Percentiles rank a stretch among this genome's conserved stretches.
Conservation (phyloP, 345 rosid species). For the Cardamine resedifolia region DNA sequence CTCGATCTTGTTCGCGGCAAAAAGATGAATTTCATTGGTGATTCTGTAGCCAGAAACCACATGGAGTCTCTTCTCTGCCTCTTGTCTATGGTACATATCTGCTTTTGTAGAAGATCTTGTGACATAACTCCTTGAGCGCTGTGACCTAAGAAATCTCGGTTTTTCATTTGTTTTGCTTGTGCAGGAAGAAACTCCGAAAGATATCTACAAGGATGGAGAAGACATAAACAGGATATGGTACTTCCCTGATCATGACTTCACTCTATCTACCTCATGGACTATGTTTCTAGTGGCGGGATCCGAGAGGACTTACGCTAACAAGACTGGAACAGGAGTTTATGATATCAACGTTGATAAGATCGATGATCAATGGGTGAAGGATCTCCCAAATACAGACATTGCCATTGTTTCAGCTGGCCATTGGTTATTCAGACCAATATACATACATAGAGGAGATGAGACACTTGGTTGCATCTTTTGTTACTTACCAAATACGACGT, state of each 20-base stretch:
- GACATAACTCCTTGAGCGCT: neutral
- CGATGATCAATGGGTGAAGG: slow-evolving; percentile 44
- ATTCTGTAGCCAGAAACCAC: slow-evolving; percentile 81
- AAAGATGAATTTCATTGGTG: slow-evolving; percentile 69
- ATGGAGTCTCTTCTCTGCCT: slow-evolving; percentile 76
- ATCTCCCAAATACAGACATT: slow-evolving; percentile 48
- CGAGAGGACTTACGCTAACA: slow-evolving; percentile 45
- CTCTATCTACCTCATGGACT: slow-evolving; percentile 59
- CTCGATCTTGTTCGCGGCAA: slow-evolving; percentile 53
- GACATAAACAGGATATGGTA: slow-evolving; percentile 61
- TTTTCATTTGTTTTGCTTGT: neutral
- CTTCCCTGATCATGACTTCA: slow-evolving; percentile 55
- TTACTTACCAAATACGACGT: slow-evolving; percentile 44
- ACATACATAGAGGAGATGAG: slow-evolving; percentile 42
- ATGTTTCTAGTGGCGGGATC: slow-evolving; percentile 52
- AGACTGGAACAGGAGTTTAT: slow-evolving; percentile 43
- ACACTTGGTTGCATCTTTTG: slow-evolving; percentile 62
- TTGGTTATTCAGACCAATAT: slow-evolving; percentile 67
- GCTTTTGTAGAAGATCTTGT: neutral
- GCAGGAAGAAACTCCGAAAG: slow-evolving; percentile 63
- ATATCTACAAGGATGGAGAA: slow-evolving; percentile 51
- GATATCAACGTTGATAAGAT: slow-evolving; percentile 49
- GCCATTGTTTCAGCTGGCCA: slow-evolving; percentile 61
- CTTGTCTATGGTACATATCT: slow-evolving; percentile 53
- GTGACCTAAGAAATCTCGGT: neutral